Evolutionary conservation across 1,284 basidiomycete genomes (phyloP), one percentile per base, ranked within the genome.

Genomic region (Lentinula novae-zelandiae): DNA sequence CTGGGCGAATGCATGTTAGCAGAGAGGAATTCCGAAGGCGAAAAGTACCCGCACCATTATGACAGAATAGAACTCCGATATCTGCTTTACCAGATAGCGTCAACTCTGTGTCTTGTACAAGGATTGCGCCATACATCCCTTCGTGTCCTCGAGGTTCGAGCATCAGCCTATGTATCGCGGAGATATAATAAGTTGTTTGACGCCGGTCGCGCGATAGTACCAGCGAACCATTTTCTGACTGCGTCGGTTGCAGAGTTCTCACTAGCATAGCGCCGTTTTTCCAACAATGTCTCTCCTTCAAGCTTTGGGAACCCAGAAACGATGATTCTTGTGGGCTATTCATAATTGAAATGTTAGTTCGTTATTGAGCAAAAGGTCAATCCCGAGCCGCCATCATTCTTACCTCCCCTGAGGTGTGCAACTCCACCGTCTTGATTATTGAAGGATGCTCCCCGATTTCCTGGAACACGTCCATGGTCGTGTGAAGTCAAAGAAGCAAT

Each of bases 91-190:
- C 74, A 15, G 65, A 59, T 38, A 63, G 60, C 13, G 76, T 76
- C 34, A 75, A 53, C 65, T 78, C 76, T 0, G 76, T 78, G 44
- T 76, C 72, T 10, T 64, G 67, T 0, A 77, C 68, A 9, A 78
- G 67, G 48, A 78, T 74, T 13, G 76, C 78, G 5, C 79, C 78
- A 61, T 81, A 81, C 79, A 81, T 81, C 61, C 78, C 78, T 17
- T 66, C 65, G 61, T 80, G 79, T 2, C 78, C 78, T 42, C 78
- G 71, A 5, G 78, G 79, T 63, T 79, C 78, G 15, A 69, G 68
- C 75, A 77, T 78, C 56, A 77, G 56, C 38, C 75, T 76, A 53
- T 3, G 20, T 46, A 42, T 51, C 22, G 22, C 10, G 34, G 10
- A 20, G 10, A 6, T 12, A 20, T 1, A 0, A 13, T 7, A 27